Conservation (phyloP, 139 green algal genomes). For the Ettlia oleoabundans region DNA sequence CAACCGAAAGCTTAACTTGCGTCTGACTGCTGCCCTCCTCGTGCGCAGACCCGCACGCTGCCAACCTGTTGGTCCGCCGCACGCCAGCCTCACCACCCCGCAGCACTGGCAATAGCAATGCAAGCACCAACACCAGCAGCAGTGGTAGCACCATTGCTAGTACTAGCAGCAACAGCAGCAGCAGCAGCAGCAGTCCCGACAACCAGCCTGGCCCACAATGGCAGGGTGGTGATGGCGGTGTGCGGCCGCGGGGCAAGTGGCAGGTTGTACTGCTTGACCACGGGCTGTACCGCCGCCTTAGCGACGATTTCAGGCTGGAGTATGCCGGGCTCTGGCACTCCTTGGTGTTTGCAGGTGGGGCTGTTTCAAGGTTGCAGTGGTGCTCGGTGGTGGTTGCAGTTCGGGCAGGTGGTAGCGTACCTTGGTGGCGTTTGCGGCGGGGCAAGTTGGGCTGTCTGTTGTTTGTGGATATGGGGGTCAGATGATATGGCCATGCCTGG, state of each 20-base stretch:
- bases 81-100: not conserved
- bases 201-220: not conserved
- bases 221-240: conserved; percentile 10
- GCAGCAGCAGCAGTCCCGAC: too few relatives aligned
- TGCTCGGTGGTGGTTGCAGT: too few relatives aligned
- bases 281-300: conserved; percentile 76
- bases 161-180: too few relatives aligned
- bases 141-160: too few relatives aligned
- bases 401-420: too few relatives aligned
- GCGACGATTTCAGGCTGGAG: conserved; percentile 64
- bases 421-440: too few relatives aligned
- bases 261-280: conserved; percentile 93
- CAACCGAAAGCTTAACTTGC: too few relatives aligned
- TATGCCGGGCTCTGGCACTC: conserved; percentile 85
- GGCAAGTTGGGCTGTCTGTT: too few relatives aligned
- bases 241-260: conserved; percentile 22
- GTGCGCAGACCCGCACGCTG: conserved; percentile 47
- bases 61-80: conserved; percentile 76
- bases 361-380: too few relatives aligned
- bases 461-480: too few relatives aligned
- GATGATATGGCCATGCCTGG: too few relatives aligned
- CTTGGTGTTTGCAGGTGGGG: conserved; percentile 73
- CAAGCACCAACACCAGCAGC: not conserved
- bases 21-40: not conserved
- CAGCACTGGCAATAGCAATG: not conserved